Evolutionary conservation across 2,329 filamentous ascomycete genomes (phyloP), one percentile per base, ranked within the genome.

Genomic region (Diaporthe amygdali): DNA sequence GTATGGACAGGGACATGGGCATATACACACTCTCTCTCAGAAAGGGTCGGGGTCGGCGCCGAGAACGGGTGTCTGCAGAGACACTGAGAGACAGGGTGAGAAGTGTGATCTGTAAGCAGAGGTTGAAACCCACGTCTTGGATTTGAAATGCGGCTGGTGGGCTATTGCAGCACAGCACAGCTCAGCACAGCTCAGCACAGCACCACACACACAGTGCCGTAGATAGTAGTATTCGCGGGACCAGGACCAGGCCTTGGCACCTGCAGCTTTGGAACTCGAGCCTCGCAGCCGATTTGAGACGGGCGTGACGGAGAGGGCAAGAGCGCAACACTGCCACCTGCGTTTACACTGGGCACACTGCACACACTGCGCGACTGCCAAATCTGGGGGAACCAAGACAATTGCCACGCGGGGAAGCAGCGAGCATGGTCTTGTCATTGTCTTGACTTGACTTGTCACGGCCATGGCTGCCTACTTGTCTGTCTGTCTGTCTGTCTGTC

Each of bases 111-210:
- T 32, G 59, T 63, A 63, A 63, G 41, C 59, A 63, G 9, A 34
- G 14, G 41, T 63, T 63, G 59, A 63, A 63, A 63, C 59, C 59
- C 59, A 22, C n/a, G n/a, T 49, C 30, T 64, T 64, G 59, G 59
- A 49, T 64, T 64, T 64, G 41, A 49, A 64, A 64, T 64, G 59
- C 44, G n/a, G n/a, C 46, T 49, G 30, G 20, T 22, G n/a, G n/a
- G n/a, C n/a, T n/a, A n/a, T n/a, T n/a, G n/a, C n/a, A n/a, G n/a
- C n/a, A n/a, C n/a, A n/a, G n/a, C n/a, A n/a, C n/a, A n/a, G n/a
- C n/a, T n/a, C n/a, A n/a, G n/a, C n/a, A n/a, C n/a, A n/a, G n/a
- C n/a, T n/a, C n/a, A n/a, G n/a, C n/a, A n/a, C n/a, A n/a, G n/a
- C n/a, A n/a, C n/a, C n/a, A n/a, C n/a, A n/a, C n/a, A n/a, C n/a